Evolutionary conservation across 2,329 filamentous ascomycete species (phyloP).

Genomic region (Beauveria caledonica): DNA sequence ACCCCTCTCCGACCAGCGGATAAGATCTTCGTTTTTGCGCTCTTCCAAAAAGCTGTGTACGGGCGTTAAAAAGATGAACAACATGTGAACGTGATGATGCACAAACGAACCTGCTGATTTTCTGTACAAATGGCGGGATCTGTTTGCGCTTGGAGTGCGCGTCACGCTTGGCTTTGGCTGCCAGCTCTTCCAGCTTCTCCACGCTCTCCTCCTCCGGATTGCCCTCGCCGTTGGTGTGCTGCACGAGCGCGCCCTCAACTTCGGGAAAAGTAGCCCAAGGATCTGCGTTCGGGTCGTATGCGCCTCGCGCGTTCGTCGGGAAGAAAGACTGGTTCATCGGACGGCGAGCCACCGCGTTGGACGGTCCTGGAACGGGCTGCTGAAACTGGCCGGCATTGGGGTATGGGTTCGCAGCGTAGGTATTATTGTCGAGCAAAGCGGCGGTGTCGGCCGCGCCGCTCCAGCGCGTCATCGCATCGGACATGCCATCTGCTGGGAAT

Average conservation of each 20-base stretch:
- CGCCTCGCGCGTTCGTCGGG: constrained; percentile 30
- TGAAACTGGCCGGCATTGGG: constrained; percentile 27
- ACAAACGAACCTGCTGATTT: constrained; percentile 76
- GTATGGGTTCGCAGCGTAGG: constrained; percentile 28
- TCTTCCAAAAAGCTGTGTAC: constrained; percentile 79
- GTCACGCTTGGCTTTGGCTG: constrained; percentile 75
- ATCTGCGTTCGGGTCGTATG: constrained; percentile 33
- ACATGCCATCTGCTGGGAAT: constrained; percentile 36
- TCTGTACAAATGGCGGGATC: constrained; percentile 96
- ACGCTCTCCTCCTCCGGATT: constrained; percentile 57
- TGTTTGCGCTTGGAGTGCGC: constrained; percentile 86
- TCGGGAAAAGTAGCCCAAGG: constrained; percentile 36
- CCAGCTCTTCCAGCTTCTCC: constrained; percentile 70
- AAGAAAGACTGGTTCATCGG: constrained; percentile 44
- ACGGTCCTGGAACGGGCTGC: constrained; percentile 27
- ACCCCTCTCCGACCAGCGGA: constrained; percentile 93
- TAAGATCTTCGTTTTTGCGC: constrained; percentile 85
- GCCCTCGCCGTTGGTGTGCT: constrained; percentile 27
- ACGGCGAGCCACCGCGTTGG: constrained; percentile 44
- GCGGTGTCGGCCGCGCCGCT: constrained; percentile 29
- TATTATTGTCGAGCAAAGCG: constrained; percentile 28
- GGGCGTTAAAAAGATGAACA: constrained; percentile 17
- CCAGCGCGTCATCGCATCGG: constrained; percentile 42
- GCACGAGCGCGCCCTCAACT: constrained; percentile 26
- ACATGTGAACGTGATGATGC: background rate